Evolutionary conservation across 208 protist species (phyloP), one percentile per base, ranked within the genome.

Genomic region (Acanthamoeba sp.): DNA sequence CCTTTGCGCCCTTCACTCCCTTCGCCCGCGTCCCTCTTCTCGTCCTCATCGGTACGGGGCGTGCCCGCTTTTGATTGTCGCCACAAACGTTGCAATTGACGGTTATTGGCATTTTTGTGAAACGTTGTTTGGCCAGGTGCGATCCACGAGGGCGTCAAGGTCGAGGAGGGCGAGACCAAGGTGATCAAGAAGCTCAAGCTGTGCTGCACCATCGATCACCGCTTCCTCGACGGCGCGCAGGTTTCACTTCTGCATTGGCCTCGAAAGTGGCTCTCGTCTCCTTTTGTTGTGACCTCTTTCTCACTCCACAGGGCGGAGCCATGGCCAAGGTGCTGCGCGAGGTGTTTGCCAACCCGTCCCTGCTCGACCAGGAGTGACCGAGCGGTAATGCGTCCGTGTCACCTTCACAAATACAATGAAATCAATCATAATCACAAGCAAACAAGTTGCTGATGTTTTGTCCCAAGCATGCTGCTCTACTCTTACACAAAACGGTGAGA

Each of bases 1-100:
- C 85, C 85, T 91, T 91, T 71, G 85, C 85, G 32, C 85, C 85
- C 18, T 91, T 91, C 85, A 91, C 85, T 6, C 85, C 85, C 34
- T 91, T 91, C 50, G 50, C 57, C 24, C 50, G 85, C 50, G 85
- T 91, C 10, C 57, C 57, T 45, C 32, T 91, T 29, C 85, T 91
- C 38, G 50, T 91, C 9, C 85, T 91, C n/a, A 91, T 91, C 85
- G 85, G 85, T 73, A 91, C 50, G 45, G 7, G 3, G 3, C 45
- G 45, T 50, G 12, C 3, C 45, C 7, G 12, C 45, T 50, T 50
- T 3, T 50, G 45, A 50, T 50, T 12, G 45, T 3, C 45, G 45
- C 45, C 59, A 7, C 24, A 7, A 69, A 69, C 6, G n/a, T 69
- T n/a, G n/a, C n/a, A n/a, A n/a, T n/a, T n/a, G n/a, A n/a, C n/a